Base-by-base conservation (phyloP, 805 yeast genomes). In the Kluyveromyces lactis region DNA sequence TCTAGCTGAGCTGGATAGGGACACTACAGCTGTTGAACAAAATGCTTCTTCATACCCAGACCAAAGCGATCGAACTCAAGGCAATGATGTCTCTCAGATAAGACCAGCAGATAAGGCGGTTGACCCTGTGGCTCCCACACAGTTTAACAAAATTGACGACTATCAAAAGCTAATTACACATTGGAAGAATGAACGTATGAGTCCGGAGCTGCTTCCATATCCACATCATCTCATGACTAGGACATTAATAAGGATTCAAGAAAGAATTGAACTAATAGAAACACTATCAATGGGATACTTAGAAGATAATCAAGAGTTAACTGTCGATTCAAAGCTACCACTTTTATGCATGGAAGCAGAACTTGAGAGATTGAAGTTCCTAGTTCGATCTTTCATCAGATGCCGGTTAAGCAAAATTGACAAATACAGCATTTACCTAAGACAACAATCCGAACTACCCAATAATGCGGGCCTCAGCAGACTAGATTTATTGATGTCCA, bases 311-410 rank as follows among this genome's bases (percentile, higher is more conserved):
- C 13, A 27, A 17, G 15, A 18, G 4, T 38, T 43, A 4, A 42
- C 36, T 12, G 43, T 46, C 27, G 54, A 46, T 33, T 78, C 79
- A 60, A 89, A 89, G 53, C 62, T 90, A 42, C 81, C 84, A 42
- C 66, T 89, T 33, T 75, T 92, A 66, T 75, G 94, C 18, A 79
- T 90, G 49, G 98, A 92, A 55, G 81, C 94, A 11, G 97, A 92
- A 50, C 71, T 92, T 18, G 97, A 92, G 51, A 66, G 98, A 41
- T 74, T 86, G 23, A 86, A 81, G 51, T 92, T 81, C 56, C 60
- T 90, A 26, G 68, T 89, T n/a, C 64, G 97, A 38, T 72, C 86
- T 11, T 90, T 86, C 56, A 66, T 89, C 26, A 71, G 98, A 45
- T 73, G 90, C 5, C 68, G 98, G 42, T 59, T 87, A 41, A 63